Evolutionary conservation across 805 yeast species (phyloP).

Genomic region (Metschnikowia proteae): DNA sequence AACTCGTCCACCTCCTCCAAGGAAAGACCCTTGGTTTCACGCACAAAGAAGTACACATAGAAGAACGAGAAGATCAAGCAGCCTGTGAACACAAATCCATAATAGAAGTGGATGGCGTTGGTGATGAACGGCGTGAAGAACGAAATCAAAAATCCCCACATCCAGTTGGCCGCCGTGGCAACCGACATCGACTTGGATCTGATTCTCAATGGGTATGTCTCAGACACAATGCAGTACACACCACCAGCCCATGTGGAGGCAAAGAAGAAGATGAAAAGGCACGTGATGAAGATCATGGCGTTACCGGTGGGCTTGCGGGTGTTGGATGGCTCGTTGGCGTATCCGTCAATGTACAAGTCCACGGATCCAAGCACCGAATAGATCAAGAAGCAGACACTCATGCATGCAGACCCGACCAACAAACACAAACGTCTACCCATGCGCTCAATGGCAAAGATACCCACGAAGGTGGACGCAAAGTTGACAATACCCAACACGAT

Average conservation of each 20-base stretch:
- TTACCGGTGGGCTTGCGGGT: conserved; percentile 51
- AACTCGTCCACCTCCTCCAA: conserved; percentile 79
- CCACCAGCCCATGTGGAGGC: conserved; percentile 79
- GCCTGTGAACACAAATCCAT: conserved; percentile 66
- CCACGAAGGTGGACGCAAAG: conserved; percentile 51
- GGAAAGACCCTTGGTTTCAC: conserved; percentile 77
- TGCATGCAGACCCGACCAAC: conserved; percentile 48
- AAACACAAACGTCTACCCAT: conserved; percentile 53
- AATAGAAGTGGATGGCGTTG: conserved; percentile 55
- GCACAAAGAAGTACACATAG: conserved; percentile 69
- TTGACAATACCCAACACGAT: conserved; percentile 53
- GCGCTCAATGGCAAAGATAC: conserved; percentile 47
- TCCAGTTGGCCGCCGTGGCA: conserved; percentile 64
- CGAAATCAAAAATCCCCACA: conserved; percentile 59
- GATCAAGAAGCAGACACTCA: conserved; percentile 54
- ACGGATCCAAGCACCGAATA: conserved; percentile 61
- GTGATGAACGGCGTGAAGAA: conserved; percentile 67
- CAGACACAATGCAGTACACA: conserved; percentile 62
- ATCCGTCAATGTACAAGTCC: conserved; percentile 38
- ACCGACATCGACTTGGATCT: conserved; percentile 61
- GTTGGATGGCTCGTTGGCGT: conserved; percentile 17
- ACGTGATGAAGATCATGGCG: conserved; percentile 62
- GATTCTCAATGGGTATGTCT: conserved; percentile 64
- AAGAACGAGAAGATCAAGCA: conserved; percentile 59
- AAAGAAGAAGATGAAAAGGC: conserved; percentile 61